These are phyloP conservation scores for Anacardium occidentale DNA, from an alignment of 345 rosid species.

Conservation along the genomic window DNA sequence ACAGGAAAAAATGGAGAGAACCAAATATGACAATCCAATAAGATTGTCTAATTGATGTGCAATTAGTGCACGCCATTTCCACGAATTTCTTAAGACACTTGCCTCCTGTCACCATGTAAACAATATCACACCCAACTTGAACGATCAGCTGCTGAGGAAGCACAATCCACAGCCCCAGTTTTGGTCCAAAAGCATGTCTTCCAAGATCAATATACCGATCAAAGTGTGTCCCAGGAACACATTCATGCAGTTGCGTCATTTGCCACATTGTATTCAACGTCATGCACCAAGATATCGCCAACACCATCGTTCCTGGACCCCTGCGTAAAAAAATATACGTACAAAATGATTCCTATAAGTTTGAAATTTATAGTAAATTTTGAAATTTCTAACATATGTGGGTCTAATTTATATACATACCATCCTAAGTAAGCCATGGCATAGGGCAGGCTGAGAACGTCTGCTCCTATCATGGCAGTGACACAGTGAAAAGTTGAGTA, in stretches of 20 bases:
- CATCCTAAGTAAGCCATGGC: constrained; percentile 98
- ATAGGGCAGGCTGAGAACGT: constrained; percentile 89
- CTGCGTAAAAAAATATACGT: constrained; percentile 30
- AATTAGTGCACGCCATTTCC: constrained; percentile 66
- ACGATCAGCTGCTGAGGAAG: constrained; percentile 95
- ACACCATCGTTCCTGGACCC: constrained; percentile 79
- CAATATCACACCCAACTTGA: constrained; percentile 84
- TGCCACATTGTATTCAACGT: constrained; percentile 97
- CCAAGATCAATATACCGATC: constrained; percentile 92
- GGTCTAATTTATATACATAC: constrained; percentile 31
- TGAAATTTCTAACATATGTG: too few species aligned
- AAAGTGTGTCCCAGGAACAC: constrained; percentile 83
- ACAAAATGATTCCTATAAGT: neutral
- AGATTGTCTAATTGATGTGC: constrained; percentile 67
- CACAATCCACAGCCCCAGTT: constrained; percentile 84
- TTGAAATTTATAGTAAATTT: neutral
- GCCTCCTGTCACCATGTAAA: constrained; percentile 99
- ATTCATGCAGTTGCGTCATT: constrained; percentile 90
- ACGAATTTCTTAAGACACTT: constrained; percentile 79
- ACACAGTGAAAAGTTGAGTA: constrained; percentile 88
- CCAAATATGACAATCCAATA: constrained; percentile 93
- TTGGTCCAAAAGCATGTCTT: constrained; percentile 73
- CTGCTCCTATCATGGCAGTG: constrained; percentile 98
- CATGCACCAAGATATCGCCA: constrained; percentile 76
- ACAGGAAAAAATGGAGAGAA: constrained; percentile 78